Evolutionary conservation across 257 asterid species (phyloP), one percentile per base, ranked within the genome.

Genomic region (Petunia axillaris): DNA sequence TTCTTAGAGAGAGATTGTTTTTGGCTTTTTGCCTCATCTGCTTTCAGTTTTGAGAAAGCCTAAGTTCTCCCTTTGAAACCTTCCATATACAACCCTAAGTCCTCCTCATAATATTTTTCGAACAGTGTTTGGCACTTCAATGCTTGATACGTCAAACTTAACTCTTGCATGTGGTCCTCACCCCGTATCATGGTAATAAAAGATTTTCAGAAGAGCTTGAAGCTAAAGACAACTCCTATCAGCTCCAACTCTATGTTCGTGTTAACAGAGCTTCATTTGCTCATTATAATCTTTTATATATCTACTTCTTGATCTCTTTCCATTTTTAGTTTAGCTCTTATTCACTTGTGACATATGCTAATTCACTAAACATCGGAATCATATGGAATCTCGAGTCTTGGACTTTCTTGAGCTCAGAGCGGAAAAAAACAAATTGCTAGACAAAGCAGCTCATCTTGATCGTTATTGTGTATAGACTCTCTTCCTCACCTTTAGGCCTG

Each of bases 261-360:
- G 5, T 68, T 44, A 16, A 8, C 58, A 68, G 58, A 64, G 58
- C 58, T 68, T 16, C 41, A 44, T 44, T 68, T 64, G 1, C 40
- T 68, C 76, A n/a, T 57, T 4, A 14, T 10, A 44, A 2, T 44
- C 16, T 68, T 38, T 67, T 41, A 68, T 16, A 7, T n/a, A 43
- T 68, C 40, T 8, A 41, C 54, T 53, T 43, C 2, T 68, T 44
- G 76, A 40, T 68, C 76, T n/a, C 75, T 68, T 68, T 43, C 15
- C 76, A n/a, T 68, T 68, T 68, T 39, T 68, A 8, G 54, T 48
- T 48, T 48, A 11, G 7, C 2, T 11, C 9, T 11, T 48, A 68
- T 68, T 41, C 57, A 44, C 16, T 68, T 68, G 76, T 4, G 40
- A 44, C 76, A 8, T 68, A 43, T 68, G 38, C 7, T 41, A 43